Evolutionary conservation across 345 rosid genomes (phyloP).

Genomic region (Gossypium stocksii): DNA sequence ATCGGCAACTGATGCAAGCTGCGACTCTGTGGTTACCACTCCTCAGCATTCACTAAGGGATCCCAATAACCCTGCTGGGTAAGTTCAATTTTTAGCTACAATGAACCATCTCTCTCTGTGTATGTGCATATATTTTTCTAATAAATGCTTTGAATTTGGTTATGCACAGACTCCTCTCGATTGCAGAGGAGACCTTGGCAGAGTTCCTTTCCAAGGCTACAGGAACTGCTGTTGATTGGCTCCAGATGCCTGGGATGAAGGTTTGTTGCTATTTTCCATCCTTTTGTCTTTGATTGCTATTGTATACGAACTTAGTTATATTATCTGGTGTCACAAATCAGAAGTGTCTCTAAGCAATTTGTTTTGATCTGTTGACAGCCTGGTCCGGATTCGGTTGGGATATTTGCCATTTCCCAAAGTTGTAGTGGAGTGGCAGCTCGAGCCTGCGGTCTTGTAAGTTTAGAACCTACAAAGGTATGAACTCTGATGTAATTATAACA

Average conservation of each 20-base stretch:
- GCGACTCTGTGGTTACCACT: slow-evolving; percentile 92
- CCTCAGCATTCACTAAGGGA: slow-evolving; percentile 93
- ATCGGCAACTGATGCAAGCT: slow-evolving; percentile 79
- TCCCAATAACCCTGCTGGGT: slow-evolving; percentile 99
- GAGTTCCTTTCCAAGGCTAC: slow-evolving; percentile 99
- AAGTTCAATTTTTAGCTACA: slow-evolving; percentile 15
- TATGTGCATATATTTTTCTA: background rate
- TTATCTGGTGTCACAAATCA: background rate
- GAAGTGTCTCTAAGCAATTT: background rate
- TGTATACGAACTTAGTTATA: background rate
- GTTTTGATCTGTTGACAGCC: slow-evolving; percentile 47
- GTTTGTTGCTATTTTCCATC: slow-evolving; percentile 28
- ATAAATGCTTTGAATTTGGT: background rate
- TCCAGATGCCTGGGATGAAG: slow-evolving; percentile 99
- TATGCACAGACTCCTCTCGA: slow-evolving; percentile 79
- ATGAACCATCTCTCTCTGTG: background rate
- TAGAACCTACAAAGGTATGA: slow-evolving; percentile 87
- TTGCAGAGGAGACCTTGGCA: slow-evolving; percentile 99
- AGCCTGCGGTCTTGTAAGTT: slow-evolving; percentile 98
- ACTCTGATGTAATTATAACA: background rate
- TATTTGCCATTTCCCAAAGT: slow-evolving; percentile 98
- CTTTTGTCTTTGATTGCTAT: background rate
- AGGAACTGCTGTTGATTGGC: slow-evolving; percentile 99
- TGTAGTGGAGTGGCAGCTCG: slow-evolving; percentile 99
- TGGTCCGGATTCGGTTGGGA: slow-evolving; percentile 99